Conservation (phyloP, 768 basidiomycete species). For the Pulveroboletus sp. region DNA sequence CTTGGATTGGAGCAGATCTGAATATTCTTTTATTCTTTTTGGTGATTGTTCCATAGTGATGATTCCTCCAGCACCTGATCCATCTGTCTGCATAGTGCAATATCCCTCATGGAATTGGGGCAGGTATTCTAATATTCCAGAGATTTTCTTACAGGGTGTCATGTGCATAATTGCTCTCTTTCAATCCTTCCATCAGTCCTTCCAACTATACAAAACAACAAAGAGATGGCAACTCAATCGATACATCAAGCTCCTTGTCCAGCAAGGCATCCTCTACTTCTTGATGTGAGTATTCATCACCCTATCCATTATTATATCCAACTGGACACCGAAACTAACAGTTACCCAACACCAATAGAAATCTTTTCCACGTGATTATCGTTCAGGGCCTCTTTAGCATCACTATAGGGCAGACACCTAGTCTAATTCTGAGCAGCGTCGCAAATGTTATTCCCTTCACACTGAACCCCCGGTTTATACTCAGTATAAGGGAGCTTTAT, state of each 20-base stretch:
- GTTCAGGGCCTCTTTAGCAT: not conserved
- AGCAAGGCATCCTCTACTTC: conserved; percentile 10
- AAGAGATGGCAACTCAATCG: conserved; percentile 5
- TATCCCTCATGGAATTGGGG: conserved; percentile 7
- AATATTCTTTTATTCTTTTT: no score
- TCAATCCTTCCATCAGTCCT: not conserved
- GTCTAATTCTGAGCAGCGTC: not conserved
- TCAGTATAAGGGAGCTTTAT: conserved; percentile 4
- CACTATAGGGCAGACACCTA: not conserved
- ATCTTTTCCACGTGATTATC: not conserved
- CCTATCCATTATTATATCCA: no score
- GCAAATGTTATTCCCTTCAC: not conserved
- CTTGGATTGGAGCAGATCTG: not conserved
- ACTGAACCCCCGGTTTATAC: conserved; percentile 5
- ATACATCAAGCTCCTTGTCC: conserved; percentile 5
- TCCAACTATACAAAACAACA: not conserved
- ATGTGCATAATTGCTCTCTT: conserved; percentile 6
- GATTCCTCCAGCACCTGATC: not conserved
- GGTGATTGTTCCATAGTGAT: not conserved
- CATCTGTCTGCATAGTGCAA: not conserved
- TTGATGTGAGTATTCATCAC: not conserved
- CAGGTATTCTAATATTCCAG: conserved; percentile 2
- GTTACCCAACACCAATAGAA: not conserved
- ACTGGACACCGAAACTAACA: not conserved
- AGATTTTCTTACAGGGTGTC: not conserved